These are phyloP conservation scores for Trichoderma brevicompactum DNA, from an alignment of 2,329 filamentous ascomycete species.

Conservation along the genomic window DNA sequence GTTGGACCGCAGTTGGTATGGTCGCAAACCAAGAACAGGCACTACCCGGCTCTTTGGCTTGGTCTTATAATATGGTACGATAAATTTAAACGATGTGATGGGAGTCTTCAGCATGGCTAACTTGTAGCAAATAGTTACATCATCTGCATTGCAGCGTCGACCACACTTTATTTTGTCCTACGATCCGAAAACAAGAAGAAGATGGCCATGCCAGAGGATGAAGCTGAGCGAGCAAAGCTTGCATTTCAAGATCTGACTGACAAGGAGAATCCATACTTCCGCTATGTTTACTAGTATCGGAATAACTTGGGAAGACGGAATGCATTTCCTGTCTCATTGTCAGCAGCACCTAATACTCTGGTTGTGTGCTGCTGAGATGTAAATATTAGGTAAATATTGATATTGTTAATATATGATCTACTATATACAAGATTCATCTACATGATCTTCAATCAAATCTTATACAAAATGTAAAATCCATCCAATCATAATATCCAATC, in stretches of 20 bases:
- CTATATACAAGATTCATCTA: background rate
- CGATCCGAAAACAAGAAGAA: slow-evolving; percentile 61
- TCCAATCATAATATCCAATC: background rate
- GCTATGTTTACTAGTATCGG: slow-evolving; percentile 51
- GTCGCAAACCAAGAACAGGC: slow-evolving; percentile 64
- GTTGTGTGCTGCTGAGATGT: background rate
- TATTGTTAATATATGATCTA: slow-evolving; percentile 2
- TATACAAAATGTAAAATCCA: slow-evolving; percentile 8
- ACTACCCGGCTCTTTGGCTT: slow-evolving; percentile 74
- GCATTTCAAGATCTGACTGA: slow-evolving; percentile 73
- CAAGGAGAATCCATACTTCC: slow-evolving; percentile 69
- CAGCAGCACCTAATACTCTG: background rate
- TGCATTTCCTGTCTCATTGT: background rate
- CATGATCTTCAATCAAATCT: background rate
- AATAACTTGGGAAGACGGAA: background rate
- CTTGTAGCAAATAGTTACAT: slow-evolving; percentile 53
- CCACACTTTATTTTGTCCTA: slow-evolving; percentile 62
- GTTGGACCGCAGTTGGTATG: slow-evolving; percentile 73
- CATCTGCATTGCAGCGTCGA: slow-evolving; percentile 65
- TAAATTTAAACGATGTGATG: background rate
- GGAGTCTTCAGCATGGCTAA: background rate
- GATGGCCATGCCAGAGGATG: slow-evolving; percentile 54
- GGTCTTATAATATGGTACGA: slow-evolving; percentile 65
- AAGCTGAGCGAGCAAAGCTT: slow-evolving; percentile 63
- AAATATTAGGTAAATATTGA: background rate